Conservation (phyloP, 495 filamentous ascomycete species). For the Pseudevernia furfuracea region DNA sequence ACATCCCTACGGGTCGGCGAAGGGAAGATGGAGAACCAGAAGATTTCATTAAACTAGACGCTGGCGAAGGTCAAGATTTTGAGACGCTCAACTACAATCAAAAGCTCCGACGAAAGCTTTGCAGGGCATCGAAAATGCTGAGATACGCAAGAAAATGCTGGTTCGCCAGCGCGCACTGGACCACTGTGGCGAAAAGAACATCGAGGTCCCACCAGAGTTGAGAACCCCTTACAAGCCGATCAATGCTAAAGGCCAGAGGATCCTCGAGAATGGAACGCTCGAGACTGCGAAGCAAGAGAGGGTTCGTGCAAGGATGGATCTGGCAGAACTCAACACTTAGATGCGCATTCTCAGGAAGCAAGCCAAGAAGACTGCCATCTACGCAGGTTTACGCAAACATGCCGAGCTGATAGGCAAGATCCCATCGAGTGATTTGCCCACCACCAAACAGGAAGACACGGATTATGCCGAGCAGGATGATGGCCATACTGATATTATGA, state of each 20-base stretch:
- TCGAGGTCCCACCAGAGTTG: slow-evolving; percentile 18
- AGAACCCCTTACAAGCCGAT: slow-evolving; percentile 20
- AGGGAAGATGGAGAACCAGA: slow-evolving; percentile 5
- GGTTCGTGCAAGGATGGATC: slow-evolving; percentile 22
- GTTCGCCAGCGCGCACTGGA: slow-evolving; percentile 25
- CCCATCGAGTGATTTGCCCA: background rate
- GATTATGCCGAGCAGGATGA: background rate
- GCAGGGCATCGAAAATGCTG: slow-evolving; percentile 27
- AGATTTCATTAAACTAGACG: slow-evolving; percentile 27
- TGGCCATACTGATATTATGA: background rate
- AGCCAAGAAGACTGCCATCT: slow-evolving; percentile 26
- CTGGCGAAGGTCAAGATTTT: slow-evolving; percentile 22
- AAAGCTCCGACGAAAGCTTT: slow-evolving; percentile 29
- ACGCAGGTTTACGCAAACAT: slow-evolving; percentile 27
- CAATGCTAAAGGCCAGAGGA: slow-evolving; percentile 24
- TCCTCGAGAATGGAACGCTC: slow-evolving; percentile 23
- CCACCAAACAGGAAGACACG: background rate
- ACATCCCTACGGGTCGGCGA: slow-evolving; percentile 10
- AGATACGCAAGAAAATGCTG: slow-evolving; percentile 25
- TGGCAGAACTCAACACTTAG: slow-evolving; percentile 25
- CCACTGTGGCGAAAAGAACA: slow-evolving; percentile 9
- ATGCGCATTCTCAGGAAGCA: slow-evolving; percentile 26
- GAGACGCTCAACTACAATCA: slow-evolving; percentile 27
- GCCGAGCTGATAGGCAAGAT: slow-evolving; percentile 25
- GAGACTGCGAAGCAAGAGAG: slow-evolving; percentile 29